These are phyloP conservation scores for Botrytis pseudocinerea DNA, from an alignment of 2,329 filamentous ascomycete genomes.

Conservation along the genomic window DNA sequence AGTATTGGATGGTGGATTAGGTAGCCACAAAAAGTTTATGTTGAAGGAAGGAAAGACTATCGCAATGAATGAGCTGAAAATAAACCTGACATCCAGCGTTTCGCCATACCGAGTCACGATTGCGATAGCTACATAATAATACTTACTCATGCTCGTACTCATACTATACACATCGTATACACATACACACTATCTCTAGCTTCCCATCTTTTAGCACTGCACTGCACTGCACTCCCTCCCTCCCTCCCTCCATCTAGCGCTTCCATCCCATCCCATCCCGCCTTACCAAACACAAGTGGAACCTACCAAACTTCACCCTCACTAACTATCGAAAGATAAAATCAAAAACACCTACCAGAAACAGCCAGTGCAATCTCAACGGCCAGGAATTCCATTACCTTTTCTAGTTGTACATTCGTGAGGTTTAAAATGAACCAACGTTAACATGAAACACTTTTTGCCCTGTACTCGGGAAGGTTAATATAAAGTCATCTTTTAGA, in stretches of 20 bases:
- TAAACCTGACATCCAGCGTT: too few relatives aligned
- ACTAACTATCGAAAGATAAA: neutral
- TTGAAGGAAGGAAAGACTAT: neutral
- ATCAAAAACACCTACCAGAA: neutral
- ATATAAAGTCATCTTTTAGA: neutral
- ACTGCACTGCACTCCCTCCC: too few relatives aligned
- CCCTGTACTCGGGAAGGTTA: neutral
- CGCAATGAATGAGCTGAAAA: neutral
- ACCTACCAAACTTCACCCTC: neutral
- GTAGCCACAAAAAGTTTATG: neutral
- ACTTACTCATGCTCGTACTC: neutral
- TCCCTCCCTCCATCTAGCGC: neutral
- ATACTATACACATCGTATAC: neutral
- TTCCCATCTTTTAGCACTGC: neutral
- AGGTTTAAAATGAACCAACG: neutral
- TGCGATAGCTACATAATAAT: neutral
- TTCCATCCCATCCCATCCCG: neutral
- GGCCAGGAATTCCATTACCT: neutral
- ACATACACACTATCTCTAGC: neutral
- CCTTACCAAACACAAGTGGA: neutral
- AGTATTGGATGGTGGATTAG: neutral
- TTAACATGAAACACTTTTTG: neutral
- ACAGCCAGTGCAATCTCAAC: neutral
- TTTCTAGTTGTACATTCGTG: neutral
- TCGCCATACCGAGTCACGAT: neutral